Evolutionary conservation across 768 basidiomycete species (phyloP).

Genomic region (Tephrocybe sp.): DNA sequence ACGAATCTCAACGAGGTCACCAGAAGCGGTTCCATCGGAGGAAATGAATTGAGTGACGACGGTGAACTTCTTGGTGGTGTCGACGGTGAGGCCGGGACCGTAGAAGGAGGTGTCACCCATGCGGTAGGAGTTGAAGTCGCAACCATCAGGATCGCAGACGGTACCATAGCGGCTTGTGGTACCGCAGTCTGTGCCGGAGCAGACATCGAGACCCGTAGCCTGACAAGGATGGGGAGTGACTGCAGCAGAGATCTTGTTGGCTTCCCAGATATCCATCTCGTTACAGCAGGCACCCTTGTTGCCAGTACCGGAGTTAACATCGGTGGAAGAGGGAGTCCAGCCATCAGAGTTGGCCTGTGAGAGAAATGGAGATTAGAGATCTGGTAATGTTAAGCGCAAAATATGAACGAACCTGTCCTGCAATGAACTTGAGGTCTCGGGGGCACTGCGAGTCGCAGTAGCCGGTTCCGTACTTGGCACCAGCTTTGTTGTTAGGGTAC

Average conservation of each 20-base stretch:
- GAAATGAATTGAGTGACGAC: constrained; percentile 60
- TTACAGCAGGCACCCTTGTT: constrained; percentile 45
- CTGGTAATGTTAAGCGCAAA: not conserved
- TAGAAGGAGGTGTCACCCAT: constrained; percentile 41
- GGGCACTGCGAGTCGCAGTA: constrained; percentile 7
- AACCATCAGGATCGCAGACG: no score
- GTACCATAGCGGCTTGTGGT: constrained; percentile 34
- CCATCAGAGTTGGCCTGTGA: constrained; percentile 43
- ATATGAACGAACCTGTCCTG: constrained; percentile 2
- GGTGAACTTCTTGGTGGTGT: no score
- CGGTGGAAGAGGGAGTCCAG: constrained; percentile 36
- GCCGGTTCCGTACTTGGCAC: no score
- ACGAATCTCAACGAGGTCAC: constrained; percentile 50
- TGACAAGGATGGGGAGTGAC: constrained; percentile 52
- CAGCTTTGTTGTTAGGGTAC: constrained; percentile 7
- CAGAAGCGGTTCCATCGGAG: constrained; percentile 39
- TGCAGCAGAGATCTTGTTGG: constrained; percentile 49
- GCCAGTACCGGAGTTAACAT: constrained; percentile 45
- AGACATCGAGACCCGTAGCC: constrained; percentile 34
- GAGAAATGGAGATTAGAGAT: not conserved
- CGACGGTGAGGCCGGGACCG: constrained; percentile 43
- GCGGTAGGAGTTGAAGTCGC: no score
- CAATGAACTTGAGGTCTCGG: constrained; percentile 7
- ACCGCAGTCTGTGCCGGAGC: constrained; percentile 38
- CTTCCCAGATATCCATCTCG: constrained; percentile 63